These are phyloP conservation scores for Moesziomyces globuligerus DNA, from an alignment of 1,284 basidiomycete genomes.

Conservation along the genomic window DNA sequence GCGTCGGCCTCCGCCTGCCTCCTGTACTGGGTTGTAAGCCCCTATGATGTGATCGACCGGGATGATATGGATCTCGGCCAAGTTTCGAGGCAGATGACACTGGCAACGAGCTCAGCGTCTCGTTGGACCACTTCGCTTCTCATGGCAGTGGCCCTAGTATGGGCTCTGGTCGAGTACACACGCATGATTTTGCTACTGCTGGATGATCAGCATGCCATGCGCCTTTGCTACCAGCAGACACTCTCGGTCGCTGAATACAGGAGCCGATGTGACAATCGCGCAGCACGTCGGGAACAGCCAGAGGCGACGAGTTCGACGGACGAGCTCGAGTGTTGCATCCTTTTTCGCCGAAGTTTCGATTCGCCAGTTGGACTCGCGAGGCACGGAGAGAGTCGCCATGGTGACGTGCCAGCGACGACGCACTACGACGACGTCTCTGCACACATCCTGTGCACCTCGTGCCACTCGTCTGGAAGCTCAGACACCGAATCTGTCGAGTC, in stretches of 20 bases:
- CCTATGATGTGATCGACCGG: background rate
- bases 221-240: slow-evolving; percentile 9
- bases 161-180: slow-evolving; percentile 19
- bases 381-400: background rate
- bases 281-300: background rate
- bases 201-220: slow-evolving; percentile 9
- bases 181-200: slow-evolving; percentile 16
- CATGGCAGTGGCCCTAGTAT: slow-evolving; percentile 4
- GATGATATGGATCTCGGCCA: background rate
- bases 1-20: background rate
- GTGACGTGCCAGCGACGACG: too few relatives aligned
- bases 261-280: background rate
- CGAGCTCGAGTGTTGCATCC: background rate
- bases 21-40: background rate
- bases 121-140: background rate
- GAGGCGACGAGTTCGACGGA: background rate
- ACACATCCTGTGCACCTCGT: slow-evolving; percentile 13
- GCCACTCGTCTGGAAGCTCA: slow-evolving; percentile 7
- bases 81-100: background rate
- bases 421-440: slow-evolving; percentile 15
- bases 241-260: slow-evolving; percentile 9
- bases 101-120: background rate
- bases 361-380: background rate
- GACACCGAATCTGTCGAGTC: background rate
- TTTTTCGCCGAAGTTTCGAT: background rate